Base-by-base conservation (phyloP, 2,329 filamentous ascomycete species). In the Aspergillus neoniger region DNA sequence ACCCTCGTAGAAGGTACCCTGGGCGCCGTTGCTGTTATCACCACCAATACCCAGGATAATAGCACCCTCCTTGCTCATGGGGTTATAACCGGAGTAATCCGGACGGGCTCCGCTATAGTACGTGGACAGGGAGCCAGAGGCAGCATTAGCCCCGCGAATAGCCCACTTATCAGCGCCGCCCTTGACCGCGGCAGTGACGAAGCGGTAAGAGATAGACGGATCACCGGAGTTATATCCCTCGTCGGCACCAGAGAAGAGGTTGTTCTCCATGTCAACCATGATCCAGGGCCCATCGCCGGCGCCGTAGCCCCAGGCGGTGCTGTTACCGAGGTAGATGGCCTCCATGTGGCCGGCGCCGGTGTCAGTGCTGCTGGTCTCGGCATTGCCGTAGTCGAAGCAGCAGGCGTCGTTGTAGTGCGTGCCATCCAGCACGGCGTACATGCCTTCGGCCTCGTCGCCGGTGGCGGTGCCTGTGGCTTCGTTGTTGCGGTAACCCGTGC, bases 11-110 rank as follows among this genome's bases (percentile, higher is more conserved):
- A 86, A 87, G 0, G 86, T 88, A 25, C 86, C 86, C 68, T 87
- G 84, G 0, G 79, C 86, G 50, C 82, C 67, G 65, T 78, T 76
- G 68, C 84, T 86, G 75, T 87, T 89, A 66, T 89, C 87, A 7
- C 87, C 87, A n/a, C 87, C 87, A 57, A 88, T 88, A n/a, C 87
- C 86, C n/a, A 89, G 84, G 60, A 89, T 81, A 48, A 89, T 86
- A 58, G 86, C 82, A 12, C 86, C 86, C 68, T 89, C 86, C 65
- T 88, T 88, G 64, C 67, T 77, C 87, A 89, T 89, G 0, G 82
- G 74, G 69, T 86, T 83, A 74, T 88, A 88, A 9, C 85, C 85
- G 14, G 69, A 63, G 3, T 43, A 67, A n/a, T 36, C 78, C 4
- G 86, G 86, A 3, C 86, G 83, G 1, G 67, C 75, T 5, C 87